Percentiles rank a stretch among this genome's conserved stretches.
phyloP scores from a whole-genome alignment of 805 yeast species.

The Yamadazyma sp. region DNA sequence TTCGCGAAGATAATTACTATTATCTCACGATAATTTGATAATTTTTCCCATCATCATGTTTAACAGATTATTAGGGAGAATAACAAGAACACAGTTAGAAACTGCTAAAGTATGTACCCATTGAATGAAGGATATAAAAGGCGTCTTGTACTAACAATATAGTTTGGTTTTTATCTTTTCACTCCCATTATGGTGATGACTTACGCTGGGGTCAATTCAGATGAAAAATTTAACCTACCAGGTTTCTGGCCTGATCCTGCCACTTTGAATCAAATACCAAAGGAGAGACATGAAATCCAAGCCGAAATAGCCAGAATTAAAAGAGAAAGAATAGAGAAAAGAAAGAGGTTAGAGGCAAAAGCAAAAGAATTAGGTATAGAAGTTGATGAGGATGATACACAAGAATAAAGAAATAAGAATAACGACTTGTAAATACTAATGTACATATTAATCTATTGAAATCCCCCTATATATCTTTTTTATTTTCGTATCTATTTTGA shows the following conservation, averaged over 20 bases:
- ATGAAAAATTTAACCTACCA: conserved; percentile 81
- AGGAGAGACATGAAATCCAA: conserved; percentile 86
- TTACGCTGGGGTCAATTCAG: conserved; percentile 88
- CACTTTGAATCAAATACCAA: conserved; percentile 85
- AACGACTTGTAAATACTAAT: not conserved
- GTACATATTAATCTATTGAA: not conserved
- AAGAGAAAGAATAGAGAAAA: conserved; percentile 68
- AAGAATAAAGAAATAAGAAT: not conserved
- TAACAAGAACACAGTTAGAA: conserved; percentile 43
- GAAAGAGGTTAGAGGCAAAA: conserved; percentile 68
- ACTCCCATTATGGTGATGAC: conserved; percentile 92
- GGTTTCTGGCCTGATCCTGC: conserved; percentile 98
- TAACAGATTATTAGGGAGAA: conserved; percentile 31
- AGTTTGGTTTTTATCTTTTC: conserved; percentile 80
- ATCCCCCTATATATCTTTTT: not conserved
- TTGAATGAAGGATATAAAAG: not conserved
- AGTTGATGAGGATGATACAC: conserved; percentile 27
- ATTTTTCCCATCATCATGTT: conserved; percentile 14
- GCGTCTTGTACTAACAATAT: conserved; percentile 10
- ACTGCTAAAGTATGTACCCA: conserved; percentile 39
- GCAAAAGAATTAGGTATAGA: conserved; percentile 66
- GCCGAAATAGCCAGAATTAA: conserved; percentile 88
- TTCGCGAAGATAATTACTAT: conserved; percentile 1
- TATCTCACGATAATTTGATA: too few relatives aligned
- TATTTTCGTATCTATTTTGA: conserved; percentile 2